Evolutionary conservation across 163 green algal species (phyloP).

Genomic region (Scenedesmus sp.): DNA sequence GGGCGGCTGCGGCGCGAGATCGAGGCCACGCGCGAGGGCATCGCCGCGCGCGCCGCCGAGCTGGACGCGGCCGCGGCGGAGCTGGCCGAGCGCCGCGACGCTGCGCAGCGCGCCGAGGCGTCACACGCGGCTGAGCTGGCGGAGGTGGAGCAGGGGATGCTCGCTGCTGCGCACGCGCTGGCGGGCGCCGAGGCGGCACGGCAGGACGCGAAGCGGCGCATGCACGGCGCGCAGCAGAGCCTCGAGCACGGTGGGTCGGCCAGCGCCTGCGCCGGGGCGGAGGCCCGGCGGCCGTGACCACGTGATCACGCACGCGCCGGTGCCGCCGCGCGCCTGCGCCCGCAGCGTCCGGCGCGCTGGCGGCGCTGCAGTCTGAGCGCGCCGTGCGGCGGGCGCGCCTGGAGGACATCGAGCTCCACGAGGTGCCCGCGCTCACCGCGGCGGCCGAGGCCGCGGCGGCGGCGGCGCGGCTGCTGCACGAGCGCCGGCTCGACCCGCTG

Average conservation of each 20-base stretch:
- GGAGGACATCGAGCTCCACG: slow-evolving; percentile 1
- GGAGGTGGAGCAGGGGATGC: slow-evolving; percentile 7
- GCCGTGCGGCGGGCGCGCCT: not conserved
- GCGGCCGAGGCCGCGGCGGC: too few relatives aligned
- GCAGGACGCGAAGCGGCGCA: not conserved
- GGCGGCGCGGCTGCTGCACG: too few relatives aligned
- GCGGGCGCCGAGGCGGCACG: not conserved
- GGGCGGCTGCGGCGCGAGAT: slow-evolving; percentile 23
- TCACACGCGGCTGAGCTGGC: slow-evolving; percentile 2
- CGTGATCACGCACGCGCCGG: too few relatives aligned
- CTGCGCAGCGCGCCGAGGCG: not conserved
- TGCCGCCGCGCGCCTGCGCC: too few relatives aligned
- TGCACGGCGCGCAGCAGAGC: not conserved
- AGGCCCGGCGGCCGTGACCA: too few relatives aligned
- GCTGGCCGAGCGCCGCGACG: not conserved
- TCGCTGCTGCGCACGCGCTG: not conserved
- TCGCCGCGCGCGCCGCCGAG: slow-evolving; percentile 8
- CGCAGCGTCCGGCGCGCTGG: too few relatives aligned
- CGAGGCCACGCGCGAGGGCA: slow-evolving; percentile 20
- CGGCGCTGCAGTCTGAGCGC: not conserved
- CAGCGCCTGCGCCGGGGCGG: too few relatives aligned
- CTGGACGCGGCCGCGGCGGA: not conserved
- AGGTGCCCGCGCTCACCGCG: slow-evolving; percentile 5
- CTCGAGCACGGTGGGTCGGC: not conserved
- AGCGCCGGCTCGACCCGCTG: not conserved